Base-by-base conservation (phyloP, 2,329 filamentous ascomycete genomes). In the Akanthomyces lecanii region DNA sequence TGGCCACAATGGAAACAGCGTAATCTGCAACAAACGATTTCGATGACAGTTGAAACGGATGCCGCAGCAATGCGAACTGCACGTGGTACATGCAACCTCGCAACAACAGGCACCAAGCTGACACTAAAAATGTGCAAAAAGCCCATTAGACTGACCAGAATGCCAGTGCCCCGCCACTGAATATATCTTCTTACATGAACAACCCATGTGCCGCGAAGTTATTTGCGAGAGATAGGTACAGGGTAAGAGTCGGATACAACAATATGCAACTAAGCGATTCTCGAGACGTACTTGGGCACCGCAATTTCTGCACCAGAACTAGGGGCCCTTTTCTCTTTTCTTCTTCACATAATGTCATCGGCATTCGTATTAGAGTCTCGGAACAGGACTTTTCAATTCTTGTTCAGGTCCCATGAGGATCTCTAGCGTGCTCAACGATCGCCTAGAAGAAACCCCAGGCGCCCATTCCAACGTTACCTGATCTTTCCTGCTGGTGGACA, bases 311-410 rank as follows among this genome's bases (percentile, higher is more conserved):
- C 52, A 51, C 33, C 33, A 40, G 38, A n/a, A 23, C 55, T 58
- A 47, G 42, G 45, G 44, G 64, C 64, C 66, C 57, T 65, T 73
- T 72, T 72, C 75, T 75, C 75, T 76, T 78, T 79, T 81, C 78
- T 78, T 75, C 77, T 81, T 76, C 77, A 79, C 81, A 78, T 82
- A 94, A 91, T 91, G 88, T 91, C 86, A 85, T 82, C 75, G 87
- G 89, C 92, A 89, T 90, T 89, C 86, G 90, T 91, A 90, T 94
- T 98, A 98, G 95, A 99, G 95, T 99, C 95, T 96, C 94, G 93
- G 90, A 90, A 87, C 87, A 90, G 87, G 90, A 86, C 77, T 75
- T 75, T 70, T 93, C 91, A 91, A 85, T 98, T 85, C 90, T 92
- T 92, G 87, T 90, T 91, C 90, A 96, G 91, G 85, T 89, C 85